A percentile compares a stretch with the other conserved stretches of the same genome.
These are phyloP conservation scores for Conticribra guillardii DNA, from an alignment of 108 stramenopile genomes.

Conservation along the genomic window DNA sequence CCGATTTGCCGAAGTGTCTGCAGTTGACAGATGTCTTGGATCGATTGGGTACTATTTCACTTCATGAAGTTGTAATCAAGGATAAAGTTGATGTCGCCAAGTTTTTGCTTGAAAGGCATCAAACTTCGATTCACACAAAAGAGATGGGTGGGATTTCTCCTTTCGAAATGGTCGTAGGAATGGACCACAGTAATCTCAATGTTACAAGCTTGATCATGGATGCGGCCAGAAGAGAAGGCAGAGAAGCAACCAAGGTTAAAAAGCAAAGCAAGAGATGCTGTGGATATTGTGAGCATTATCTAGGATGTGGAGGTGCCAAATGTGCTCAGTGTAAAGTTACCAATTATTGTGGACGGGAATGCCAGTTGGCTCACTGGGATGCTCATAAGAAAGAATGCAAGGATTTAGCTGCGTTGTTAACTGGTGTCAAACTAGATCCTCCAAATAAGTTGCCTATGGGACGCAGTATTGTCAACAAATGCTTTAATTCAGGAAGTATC, in stretches of 20 bases:
- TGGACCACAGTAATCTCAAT: not conserved
- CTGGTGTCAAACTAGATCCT: conserved; percentile 1
- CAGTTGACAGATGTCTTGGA: conserved; percentile 29
- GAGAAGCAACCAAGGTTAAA: conserved; percentile 13
- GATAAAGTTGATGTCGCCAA: conserved; percentile 36
- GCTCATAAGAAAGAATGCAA: conserved; percentile 44
- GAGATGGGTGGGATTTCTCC: conserved; percentile 17
- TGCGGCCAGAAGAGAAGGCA: conserved; percentile 14
- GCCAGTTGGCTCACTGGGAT: conserved; percentile 44
- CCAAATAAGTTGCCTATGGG: not conserved
- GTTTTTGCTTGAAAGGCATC: conserved; percentile 33
- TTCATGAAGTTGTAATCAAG: conserved; percentile 41
- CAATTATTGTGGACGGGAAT: conserved; percentile 34
- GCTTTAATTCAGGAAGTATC: no score
- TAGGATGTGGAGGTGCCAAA: no score
- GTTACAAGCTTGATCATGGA: conserved; percentile 15
- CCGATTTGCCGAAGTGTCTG: not conserved
- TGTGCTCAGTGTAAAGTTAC: conserved; percentile 31
- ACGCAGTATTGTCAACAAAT: not conserved
- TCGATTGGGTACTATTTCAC: conserved; percentile 31
- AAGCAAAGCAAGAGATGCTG: conserved; percentile 8
- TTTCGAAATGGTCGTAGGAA: conserved; percentile 15
- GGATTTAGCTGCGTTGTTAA: not conserved
- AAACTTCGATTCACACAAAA: conserved; percentile 17
- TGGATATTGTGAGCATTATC: no score